phyloP scores from a whole-genome alignment of 345 rosid species.

The Rhizophora mangle region DNA sequence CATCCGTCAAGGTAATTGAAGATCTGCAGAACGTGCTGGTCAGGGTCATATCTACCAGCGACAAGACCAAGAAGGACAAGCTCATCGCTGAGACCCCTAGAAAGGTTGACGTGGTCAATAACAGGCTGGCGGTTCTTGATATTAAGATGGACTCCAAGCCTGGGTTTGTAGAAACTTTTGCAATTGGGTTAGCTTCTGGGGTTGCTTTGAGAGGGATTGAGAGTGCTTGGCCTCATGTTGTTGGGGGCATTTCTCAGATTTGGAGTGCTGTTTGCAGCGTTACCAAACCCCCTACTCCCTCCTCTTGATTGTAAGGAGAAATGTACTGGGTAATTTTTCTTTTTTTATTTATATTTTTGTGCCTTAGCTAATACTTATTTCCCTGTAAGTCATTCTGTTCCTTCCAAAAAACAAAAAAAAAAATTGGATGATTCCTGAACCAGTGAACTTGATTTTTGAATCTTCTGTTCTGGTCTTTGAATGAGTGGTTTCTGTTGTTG shows the following conservation, averaged over 20 bases:
- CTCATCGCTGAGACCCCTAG: conserved; percentile 41
- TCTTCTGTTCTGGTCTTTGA: too few species aligned
- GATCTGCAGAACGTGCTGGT: conserved; percentile 74
- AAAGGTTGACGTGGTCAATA: conserved; percentile 57
- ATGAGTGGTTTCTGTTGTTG: too few species aligned
- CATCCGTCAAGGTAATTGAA: conserved; percentile 76
- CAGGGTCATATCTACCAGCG: conserved; percentile 47
- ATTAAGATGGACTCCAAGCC: conserved; percentile 87
- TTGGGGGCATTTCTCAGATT: conserved; percentile 51
- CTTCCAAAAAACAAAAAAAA: too few species aligned
- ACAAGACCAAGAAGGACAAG: conserved; percentile 42
- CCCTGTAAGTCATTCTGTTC: too few species aligned
- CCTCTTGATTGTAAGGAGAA: conserved; percentile 11
- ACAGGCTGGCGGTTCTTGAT: conserved; percentile 63
- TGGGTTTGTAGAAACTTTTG: conserved; percentile 57
- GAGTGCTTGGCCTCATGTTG: conserved; percentile 52
- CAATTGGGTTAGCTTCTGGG: conserved; percentile 65
- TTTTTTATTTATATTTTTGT: too few species aligned
- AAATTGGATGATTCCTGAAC: too few species aligned
- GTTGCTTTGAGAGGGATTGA: conserved; percentile 56
- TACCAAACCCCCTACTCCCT: conserved; percentile 44
- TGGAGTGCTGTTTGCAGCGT: conserved; percentile 63
- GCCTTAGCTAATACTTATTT: too few species aligned
- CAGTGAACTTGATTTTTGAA: too few species aligned
- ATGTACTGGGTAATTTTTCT: too few species aligned